These are phyloP conservation scores for Microthlaspi erraticum DNA, from an alignment of 345 rosid genomes.

Conservation along the genomic window DNA sequence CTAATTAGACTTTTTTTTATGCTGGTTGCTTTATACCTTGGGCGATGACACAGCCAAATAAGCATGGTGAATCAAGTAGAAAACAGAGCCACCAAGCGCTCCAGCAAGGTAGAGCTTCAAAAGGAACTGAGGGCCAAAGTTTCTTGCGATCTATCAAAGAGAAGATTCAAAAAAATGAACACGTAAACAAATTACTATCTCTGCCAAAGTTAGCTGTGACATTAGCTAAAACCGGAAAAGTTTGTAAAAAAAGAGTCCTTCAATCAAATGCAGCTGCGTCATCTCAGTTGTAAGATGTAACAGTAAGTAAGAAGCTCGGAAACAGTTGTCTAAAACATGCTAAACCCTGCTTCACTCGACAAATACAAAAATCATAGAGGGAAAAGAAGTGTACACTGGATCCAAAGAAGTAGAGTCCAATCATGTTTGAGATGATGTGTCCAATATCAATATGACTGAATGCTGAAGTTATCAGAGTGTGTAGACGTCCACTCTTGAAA, in stretches of 20 bases:
- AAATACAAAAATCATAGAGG: neutral
- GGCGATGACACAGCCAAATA: conserved; percentile 52
- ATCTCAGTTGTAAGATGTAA: no score
- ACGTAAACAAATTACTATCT: conserved; percentile 2
- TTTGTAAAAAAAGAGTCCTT: no score
- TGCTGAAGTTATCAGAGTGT: conserved; percentile 77
- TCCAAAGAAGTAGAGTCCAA: conserved; percentile 95
- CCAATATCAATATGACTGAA: conserved; percentile 77
- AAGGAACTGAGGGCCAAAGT: conserved; percentile 70
- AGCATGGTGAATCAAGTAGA: conserved; percentile 73
- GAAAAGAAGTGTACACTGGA: conserved; percentile 53
- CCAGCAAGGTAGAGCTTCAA: conserved; percentile 81
- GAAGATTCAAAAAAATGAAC: conserved; percentile 3
- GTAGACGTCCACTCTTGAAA: conserved; percentile 64
- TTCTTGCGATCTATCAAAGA: conserved; percentile 63
- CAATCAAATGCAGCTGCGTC: no score
- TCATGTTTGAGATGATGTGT: conserved; percentile 80
- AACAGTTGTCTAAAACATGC: no score
- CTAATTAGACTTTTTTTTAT: neutral
- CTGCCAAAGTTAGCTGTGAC: conserved; percentile 1
- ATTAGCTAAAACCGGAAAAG: no score
- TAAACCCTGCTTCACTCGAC: conserved; percentile 1
- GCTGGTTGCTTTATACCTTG: conserved; percentile 53
- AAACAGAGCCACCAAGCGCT: conserved; percentile 80
- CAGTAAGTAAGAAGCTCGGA: no score